phyloP scores from a whole-genome alignment of 78 protist genomes.

The Pelomyxa schiedti region DNA sequence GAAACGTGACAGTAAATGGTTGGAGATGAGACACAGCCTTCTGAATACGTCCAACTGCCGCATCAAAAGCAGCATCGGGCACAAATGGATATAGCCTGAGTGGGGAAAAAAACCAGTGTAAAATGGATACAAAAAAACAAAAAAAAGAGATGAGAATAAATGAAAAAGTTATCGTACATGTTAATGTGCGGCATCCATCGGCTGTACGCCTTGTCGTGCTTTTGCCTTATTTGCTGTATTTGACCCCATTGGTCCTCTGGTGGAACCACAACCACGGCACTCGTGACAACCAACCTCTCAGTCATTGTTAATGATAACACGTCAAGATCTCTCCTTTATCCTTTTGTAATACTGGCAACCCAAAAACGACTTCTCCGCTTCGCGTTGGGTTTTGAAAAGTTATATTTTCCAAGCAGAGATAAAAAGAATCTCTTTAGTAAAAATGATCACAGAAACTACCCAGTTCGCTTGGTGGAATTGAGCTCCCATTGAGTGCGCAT shows the following conservation, averaged over 20 bases:
- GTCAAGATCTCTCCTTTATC: too few relatives aligned
- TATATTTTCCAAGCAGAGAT: too few relatives aligned
- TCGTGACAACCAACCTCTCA: too few relatives aligned
- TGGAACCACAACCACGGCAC: constrained; percentile 25
- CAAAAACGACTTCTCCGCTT: too few relatives aligned
- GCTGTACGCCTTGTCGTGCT: constrained; percentile 24
- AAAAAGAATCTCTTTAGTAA: too few relatives aligned
- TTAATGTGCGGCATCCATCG: constrained; percentile 65
- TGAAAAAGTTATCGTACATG: constrained; percentile 14
- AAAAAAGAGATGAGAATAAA: too few relatives aligned
- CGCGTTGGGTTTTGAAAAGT: too few relatives aligned
- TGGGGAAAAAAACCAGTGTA: neutral
- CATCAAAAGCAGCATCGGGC: constrained; percentile 1
- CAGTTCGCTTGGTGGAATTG: too few relatives aligned
- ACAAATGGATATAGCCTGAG: constrained; percentile 43
- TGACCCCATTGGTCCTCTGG: constrained; percentile 20
- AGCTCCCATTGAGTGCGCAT: too few relatives aligned
- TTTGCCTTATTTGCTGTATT: constrained; percentile 12
- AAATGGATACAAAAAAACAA: neutral
- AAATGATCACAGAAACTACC: too few relatives aligned
- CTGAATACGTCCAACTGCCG: neutral
- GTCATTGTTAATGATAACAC: too few relatives aligned
- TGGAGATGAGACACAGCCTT: neutral
- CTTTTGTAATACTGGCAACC: too few relatives aligned
- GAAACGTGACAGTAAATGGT: constrained; percentile 19